Conservation (phyloP, 129 eudicot species). For the Rutidosis leptorrhynchoides region DNA sequence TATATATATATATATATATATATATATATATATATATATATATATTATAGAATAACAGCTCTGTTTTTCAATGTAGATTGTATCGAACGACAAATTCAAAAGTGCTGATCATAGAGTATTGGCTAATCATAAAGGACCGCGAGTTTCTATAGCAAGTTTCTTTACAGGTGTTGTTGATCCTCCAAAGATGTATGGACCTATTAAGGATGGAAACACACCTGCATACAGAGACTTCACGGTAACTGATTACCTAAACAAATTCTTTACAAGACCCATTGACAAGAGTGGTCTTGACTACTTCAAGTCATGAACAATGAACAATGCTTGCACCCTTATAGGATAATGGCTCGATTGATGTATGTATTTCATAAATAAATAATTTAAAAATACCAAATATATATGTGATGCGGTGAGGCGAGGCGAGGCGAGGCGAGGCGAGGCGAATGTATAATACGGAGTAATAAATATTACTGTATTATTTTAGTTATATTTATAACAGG, state of each 20-base stretch:
- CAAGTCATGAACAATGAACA: conserved; percentile 20
- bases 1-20: too few relatives aligned
- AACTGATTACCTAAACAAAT: conserved; percentile 24
- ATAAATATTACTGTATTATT: too few relatives aligned
- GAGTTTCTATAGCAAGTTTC: conserved; percentile 39
- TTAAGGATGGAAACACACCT: conserved; percentile 26
- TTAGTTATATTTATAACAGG: background rate
- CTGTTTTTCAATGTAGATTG: conserved; percentile 17
- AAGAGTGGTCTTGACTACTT: conserved; percentile 26
- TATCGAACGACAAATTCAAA: conserved; percentile 42
- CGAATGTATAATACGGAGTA: too few relatives aligned
- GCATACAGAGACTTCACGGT: conserved; percentile 21
- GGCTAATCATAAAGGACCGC: conserved; percentile 37
- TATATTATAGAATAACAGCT: background rate
- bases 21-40: too few relatives aligned
- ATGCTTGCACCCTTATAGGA: background rate
- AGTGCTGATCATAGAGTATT: conserved; percentile 46
- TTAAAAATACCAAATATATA: background rate
- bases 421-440: too few relatives aligned
- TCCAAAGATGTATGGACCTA: conserved; percentile 37
- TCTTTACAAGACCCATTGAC: conserved; percentile 28
- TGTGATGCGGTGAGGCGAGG: background rate
- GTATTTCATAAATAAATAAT: background rate
- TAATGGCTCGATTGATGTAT: background rate
- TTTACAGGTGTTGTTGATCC: conserved; percentile 31